Percentiles rank a stretch among this genome's conserved stretches.
phyloP scores from a whole-genome alignment of 495 filamentous ascomycete species.

The Penicillium taxi region DNA sequence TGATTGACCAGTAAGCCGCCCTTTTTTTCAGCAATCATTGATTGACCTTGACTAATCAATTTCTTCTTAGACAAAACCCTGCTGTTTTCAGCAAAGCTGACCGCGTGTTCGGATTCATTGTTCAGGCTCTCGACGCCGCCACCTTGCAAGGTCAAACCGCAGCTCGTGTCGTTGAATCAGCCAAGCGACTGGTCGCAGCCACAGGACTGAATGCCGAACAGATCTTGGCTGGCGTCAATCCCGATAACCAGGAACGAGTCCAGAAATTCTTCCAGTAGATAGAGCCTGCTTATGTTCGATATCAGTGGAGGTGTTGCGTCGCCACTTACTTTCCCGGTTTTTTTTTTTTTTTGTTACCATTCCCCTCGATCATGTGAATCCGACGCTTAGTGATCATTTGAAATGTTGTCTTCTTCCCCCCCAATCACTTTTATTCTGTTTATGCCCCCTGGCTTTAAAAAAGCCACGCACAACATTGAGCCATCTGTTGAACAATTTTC shows the following conservation, averaged over 20 bases:
- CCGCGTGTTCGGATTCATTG: slow-evolving; percentile 74
- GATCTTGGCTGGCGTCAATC: slow-evolving; percentile 59
- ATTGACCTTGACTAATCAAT: slow-evolving; percentile 11
- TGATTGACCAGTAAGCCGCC: slow-evolving; percentile 87
- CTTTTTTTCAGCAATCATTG: background rate
- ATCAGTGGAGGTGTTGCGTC: slow-evolving; percentile 13
- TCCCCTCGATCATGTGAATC: slow-evolving; percentile 22
- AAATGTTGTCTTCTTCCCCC: slow-evolving; percentile 9
- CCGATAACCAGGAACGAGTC: slow-evolving; percentile 69
- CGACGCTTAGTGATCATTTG: slow-evolving; percentile 19
- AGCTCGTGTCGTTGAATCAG: slow-evolving; percentile 59
- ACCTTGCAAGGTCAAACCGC: slow-evolving; percentile 79
- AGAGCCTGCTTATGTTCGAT: slow-evolving; percentile 17
- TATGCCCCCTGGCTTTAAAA: background rate
- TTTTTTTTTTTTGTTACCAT: slow-evolving; percentile 18
- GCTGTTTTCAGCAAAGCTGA: slow-evolving; percentile 64
- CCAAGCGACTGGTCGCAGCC: slow-evolving; percentile 61
- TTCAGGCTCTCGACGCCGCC: slow-evolving; percentile 80
- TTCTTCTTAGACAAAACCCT: slow-evolving; percentile 66
- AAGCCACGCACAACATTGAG: too few relatives aligned
- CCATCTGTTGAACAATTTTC: too few relatives aligned
- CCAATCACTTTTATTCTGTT: background rate
- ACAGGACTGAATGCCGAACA: slow-evolving; percentile 63
- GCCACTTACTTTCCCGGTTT: slow-evolving; percentile 7
- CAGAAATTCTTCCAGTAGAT: slow-evolving; percentile 58